Evolutionary conservation across 768 basidiomycete species (phyloP).

Genomic region (Vishniacozyma victoriae): DNA sequence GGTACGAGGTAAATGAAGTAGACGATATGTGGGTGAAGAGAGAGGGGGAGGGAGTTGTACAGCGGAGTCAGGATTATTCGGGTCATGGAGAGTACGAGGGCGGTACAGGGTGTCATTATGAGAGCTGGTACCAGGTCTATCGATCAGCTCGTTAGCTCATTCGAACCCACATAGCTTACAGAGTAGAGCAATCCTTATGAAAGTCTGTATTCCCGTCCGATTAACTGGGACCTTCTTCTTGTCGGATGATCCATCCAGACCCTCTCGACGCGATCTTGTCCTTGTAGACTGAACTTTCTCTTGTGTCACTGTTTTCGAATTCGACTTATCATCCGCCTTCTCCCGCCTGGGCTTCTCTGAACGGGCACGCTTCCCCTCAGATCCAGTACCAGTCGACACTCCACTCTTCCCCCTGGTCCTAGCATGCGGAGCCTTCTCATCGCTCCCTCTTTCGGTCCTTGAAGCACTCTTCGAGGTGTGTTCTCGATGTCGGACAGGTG

Average conservation of each 20-base stretch:
- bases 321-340: no score
- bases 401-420: background rate
- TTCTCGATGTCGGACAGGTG: no score
- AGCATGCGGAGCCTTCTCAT: background rate
- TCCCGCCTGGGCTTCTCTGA: background rate
- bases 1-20: constrained; percentile 10
- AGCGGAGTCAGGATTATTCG: constrained; percentile 24
- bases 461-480: no score
- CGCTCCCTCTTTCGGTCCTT: background rate
- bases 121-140: constrained; percentile 24
- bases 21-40: constrained; percentile 8
- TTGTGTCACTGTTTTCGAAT: background rate
- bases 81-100: constrained; percentile 21
- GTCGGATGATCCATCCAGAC: no score
- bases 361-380: background rate
- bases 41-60: constrained; percentile 32
- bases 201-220: no score
- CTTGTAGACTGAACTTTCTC: background rate
- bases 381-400: background rate
- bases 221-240: no score
- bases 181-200: no score
- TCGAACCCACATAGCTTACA: no score
- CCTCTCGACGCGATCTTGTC: background rate
- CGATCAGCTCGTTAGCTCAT: background rate
- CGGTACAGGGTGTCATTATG: constrained; percentile 16